These are phyloP conservation scores for Pochonia chlamydosporia DNA, from an alignment of 2,329 filamentous ascomycete genomes.

Conservation along the genomic window DNA sequence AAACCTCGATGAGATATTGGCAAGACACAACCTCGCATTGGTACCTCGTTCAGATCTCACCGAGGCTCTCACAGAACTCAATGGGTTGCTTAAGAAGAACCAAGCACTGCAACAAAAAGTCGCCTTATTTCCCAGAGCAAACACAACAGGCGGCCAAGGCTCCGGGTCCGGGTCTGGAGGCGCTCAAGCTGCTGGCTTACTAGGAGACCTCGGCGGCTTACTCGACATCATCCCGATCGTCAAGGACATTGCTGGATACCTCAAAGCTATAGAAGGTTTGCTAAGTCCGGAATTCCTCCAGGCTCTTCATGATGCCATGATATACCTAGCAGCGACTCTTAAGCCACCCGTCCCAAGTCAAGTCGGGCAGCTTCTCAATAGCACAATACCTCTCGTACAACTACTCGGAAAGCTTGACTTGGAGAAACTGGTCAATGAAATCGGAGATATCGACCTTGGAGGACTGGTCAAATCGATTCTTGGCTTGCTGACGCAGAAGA, in stretches of 20 bases:
- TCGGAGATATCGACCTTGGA: slow-evolving; percentile 25
- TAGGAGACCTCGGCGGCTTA: slow-evolving; percentile 16
- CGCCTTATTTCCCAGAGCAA: slow-evolving; percentile 2
- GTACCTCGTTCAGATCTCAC: slow-evolving; percentile 40
- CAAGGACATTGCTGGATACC: slow-evolving; percentile 18
- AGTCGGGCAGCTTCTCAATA: slow-evolving; percentile 19
- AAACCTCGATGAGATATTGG: slow-evolving; percentile 33
- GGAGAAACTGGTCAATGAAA: slow-evolving; percentile 24
- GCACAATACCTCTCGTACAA: slow-evolving; percentile 23
- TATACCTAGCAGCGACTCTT: slow-evolving; percentile 32
- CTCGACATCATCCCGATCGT: slow-evolving; percentile 16
- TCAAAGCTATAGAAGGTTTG: slow-evolving; percentile 13
- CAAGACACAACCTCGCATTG: slow-evolving; percentile 37
- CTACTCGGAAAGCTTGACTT: slow-evolving; percentile 27
- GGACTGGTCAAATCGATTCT: slow-evolving; percentile 23
- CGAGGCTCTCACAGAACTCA: slow-evolving; percentile 37
- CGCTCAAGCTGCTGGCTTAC: slow-evolving; percentile 1
- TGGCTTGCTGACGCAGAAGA: slow-evolving; percentile 23
- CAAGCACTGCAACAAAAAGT: slow-evolving; percentile 6
- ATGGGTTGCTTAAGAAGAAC: slow-evolving; percentile 29
- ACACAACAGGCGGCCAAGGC: not conserved
- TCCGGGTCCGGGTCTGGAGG: not conserved
- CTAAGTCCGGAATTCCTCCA: slow-evolving; percentile 33
- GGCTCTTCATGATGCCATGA: slow-evolving; percentile 33
- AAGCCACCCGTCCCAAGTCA: slow-evolving; percentile 28